Percentiles rank a stretch among this genome's conserved stretches.
Evolutionary conservation across 192 early-diverging fungal genomes (phyloP).

Genomic region (Backusella liffmaniae): DNA sequence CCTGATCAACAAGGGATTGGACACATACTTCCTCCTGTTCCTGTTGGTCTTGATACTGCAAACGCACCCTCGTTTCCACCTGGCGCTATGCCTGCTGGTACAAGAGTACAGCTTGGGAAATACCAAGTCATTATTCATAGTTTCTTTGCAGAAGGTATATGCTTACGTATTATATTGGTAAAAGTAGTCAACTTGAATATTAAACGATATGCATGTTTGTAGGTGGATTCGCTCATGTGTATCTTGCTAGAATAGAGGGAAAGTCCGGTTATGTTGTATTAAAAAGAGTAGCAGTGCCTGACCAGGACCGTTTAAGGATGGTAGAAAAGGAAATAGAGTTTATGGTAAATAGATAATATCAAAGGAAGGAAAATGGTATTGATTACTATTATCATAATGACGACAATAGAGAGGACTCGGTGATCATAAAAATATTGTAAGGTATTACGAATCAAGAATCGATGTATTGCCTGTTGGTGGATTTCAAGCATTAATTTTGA

Average conservation of each 20-base stretch:
- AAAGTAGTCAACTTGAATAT: not conserved
- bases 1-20: conserved; percentile 40
- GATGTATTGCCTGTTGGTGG: conserved; percentile 54
- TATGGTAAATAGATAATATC: conserved; percentile 55
- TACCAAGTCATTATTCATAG: conserved; percentile 66
- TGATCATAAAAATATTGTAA: conserved; percentile 82
- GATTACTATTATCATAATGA: not conserved
- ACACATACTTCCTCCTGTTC: conserved; percentile 32
- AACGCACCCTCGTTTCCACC: conserved; percentile 37
- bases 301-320: conserved; percentile 59
- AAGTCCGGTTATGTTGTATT: conserved; percentile 65
- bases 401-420: conserved; percentile 55
- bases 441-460: conserved; percentile 72
- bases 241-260: conserved; percentile 63
- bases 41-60: conserved; percentile 27
- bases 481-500: conserved; percentile 82
- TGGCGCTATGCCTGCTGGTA: conserved; percentile 66
- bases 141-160: conserved; percentile 73
- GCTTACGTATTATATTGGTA: not conserved
- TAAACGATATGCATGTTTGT: not conserved
- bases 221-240: conserved; percentile 94
- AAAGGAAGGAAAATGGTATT: not conserved
- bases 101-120: conserved; percentile 53
- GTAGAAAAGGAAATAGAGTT: conserved; percentile 73
- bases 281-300: conserved; percentile 78